Evolutionary conservation across 768 basidiomycete species (phyloP), one percentile per base, ranked within the genome.

Genomic region (Rhizopogon sp.): DNA sequence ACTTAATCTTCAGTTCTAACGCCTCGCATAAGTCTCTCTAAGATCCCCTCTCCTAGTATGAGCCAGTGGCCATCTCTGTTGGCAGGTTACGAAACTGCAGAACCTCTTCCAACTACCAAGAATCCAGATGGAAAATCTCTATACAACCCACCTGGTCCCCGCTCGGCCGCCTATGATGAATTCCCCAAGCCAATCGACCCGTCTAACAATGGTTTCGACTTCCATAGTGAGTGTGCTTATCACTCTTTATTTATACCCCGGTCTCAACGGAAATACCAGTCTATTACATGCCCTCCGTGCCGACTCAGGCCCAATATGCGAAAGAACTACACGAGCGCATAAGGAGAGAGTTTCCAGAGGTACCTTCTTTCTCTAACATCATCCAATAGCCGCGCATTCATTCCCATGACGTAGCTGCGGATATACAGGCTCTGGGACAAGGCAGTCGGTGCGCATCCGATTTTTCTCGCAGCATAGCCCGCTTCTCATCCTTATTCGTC

Each of bases 261-360:
- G 28, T 41, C 50, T 37, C 54, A 49, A 40, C 35, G 37, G 14
- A 13, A 10, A 37, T 47, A 8, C 16, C 51, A 87, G 86, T 88
- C 22, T 89, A 88, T 60, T 87, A 85, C 67, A 79, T 80, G 69
- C 79, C 73, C 11, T 64, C 61, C 16, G 70, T 73, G 37, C 64
- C 75, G 4, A 63, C 64, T 14, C 76, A 88, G 45, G 50, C 67
- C 0, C 67, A 77, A 44, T 81, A 75, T 52, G 85, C 83, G 5
- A 72, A 64, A 41, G 75, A 82, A 51, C 71, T 88, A 46, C 80
- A 87, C 57, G 82, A 84, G 52, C 72, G 78, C 35, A 70, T 88
- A 39, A 69, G 78, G 16, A 67, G 80, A 53, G 87, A 88, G 61
- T 88, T 87, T 66, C 86, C 86, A 29, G 87, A 88, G 77, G 85